Percentiles rank a stretch among this genome's conserved stretches.
phyloP scores from a whole-genome alignment of 2,329 filamentous ascomycete species.

The Neofusicoccum parvum region DNA sequence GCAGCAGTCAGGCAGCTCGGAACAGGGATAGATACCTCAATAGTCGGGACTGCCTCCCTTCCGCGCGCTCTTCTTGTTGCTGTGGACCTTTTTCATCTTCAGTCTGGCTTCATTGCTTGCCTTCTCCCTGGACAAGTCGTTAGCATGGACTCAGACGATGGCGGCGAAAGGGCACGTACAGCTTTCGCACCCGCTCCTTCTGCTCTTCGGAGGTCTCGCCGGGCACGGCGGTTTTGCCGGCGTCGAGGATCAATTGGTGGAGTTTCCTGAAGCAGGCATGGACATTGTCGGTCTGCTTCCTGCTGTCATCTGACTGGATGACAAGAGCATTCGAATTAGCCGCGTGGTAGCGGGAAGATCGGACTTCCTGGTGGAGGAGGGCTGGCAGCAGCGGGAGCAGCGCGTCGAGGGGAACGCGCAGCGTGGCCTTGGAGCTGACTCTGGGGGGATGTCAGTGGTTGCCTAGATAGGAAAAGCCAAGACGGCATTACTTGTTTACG shows the following conservation, averaged over 20 bases:
- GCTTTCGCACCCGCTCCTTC: slow-evolving; percentile 54
- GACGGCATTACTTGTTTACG: slow-evolving; percentile 63
- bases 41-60: slow-evolving; percentile 35
- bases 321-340: slow-evolving; percentile 56
- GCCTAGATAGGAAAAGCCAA: slow-evolving; percentile 8
- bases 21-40: neutral
- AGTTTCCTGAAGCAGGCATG: slow-evolving; percentile 62
- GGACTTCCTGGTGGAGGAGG: slow-evolving; percentile 55
- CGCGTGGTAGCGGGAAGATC: slow-evolving; percentile 58
- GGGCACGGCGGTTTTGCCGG: slow-evolving; percentile 55
- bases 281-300: slow-evolving; percentile 63
- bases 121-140: slow-evolving; percentile 49
- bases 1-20: neutral
- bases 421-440: slow-evolving; percentile 68
- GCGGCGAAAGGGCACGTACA: slow-evolving; percentile 44
- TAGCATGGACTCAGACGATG: slow-evolving; percentile 25
- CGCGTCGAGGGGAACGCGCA: slow-evolving; percentile 56
- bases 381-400: slow-evolving; percentile 58
- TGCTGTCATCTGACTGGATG: slow-evolving; percentile 65
- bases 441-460: slow-evolving; percentile 39
- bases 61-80: slow-evolving; percentile 62
- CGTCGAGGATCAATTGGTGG: slow-evolving; percentile 55
- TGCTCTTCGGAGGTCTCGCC: slow-evolving; percentile 64
- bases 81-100: slow-evolving; percentile 61
- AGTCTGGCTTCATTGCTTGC: slow-evolving; percentile 60